These are phyloP conservation scores for Zoysia pacifica DNA, from an alignment of 176 grass and related monocot species.

Conservation along the genomic window DNA sequence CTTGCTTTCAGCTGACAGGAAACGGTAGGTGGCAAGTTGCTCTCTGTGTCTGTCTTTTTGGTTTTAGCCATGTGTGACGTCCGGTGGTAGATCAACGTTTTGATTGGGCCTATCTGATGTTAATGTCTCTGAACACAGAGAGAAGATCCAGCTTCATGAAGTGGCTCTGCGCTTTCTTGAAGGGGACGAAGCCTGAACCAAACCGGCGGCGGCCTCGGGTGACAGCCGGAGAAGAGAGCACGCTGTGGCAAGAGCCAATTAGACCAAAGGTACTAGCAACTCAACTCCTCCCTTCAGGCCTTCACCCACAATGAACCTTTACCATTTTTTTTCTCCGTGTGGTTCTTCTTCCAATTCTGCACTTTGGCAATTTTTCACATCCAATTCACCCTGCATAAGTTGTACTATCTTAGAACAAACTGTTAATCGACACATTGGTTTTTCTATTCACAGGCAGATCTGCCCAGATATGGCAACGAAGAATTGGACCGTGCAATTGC, in stretches of 20 bases:
- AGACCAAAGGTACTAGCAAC: constrained; percentile 58
- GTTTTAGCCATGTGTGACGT: constrained; percentile 22
- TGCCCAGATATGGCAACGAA: constrained; percentile 72
- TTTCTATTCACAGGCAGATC: constrained; percentile 58
- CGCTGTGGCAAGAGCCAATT: constrained; percentile 62
- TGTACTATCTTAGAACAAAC: background rate
- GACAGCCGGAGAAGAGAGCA: constrained; percentile 49
- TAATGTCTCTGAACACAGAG: constrained; percentile 43
- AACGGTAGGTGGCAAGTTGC: constrained; percentile 44
- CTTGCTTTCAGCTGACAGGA: constrained; percentile 36
- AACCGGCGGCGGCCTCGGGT: constrained; percentile 50
- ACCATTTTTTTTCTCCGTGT: too few relatives aligned
- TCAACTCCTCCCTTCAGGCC: background rate
- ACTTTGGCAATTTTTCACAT: background rate
- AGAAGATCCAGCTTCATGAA: constrained; percentile 88
- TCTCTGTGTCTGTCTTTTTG: constrained; percentile 24
- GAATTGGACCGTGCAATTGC: constrained; percentile 79
- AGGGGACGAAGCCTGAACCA: constrained; percentile 59
- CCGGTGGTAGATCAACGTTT: background rate
- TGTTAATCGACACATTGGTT: constrained; percentile 31
- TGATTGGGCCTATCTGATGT: constrained; percentile 29
- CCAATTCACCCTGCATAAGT: background rate
- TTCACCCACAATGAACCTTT: background rate
- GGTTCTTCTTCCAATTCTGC: too few relatives aligned
- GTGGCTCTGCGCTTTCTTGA: constrained; percentile 88